Base-by-base conservation (phyloP, 257 asterid species). In the Anisodus tanguticus region DNA sequence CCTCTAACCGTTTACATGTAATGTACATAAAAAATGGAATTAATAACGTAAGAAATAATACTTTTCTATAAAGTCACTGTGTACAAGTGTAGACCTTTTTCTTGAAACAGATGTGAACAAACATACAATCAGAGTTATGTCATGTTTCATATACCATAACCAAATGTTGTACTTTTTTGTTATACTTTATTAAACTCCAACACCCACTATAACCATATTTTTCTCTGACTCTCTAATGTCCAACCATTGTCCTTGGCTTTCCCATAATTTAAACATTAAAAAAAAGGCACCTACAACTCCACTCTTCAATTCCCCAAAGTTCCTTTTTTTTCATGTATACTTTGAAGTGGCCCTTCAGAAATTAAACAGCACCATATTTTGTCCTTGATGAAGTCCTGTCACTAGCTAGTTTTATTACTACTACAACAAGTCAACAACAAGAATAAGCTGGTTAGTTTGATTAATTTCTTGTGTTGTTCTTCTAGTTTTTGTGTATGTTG, bases 171-270 rank as follows among this genome's bases (percentile, higher is more conserved):
- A 71, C 58, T 45, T n/a, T 71, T 12, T 41, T 41, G 4, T 41
- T 68, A 43, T 57, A 62, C 69, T 71, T 79, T 88, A 79, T 83
- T 76, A 12, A 53, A 77, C 63, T 31, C 64, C 47, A 31, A 77
- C 13, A 77, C 70, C 79, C 85, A 67, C 84, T 43, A 84, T 17
- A 58, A 62, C 83, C 41, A 82, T 57, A 60, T 86, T 81, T 31
- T 85, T 51, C 59, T 82, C 74, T 84, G 72, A 74, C 87, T 54
- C 79, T 85, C 87, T 88, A 88, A 85, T 85, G 79, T 86, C 91
- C 90, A 88, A 80, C 88, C 86, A 84, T 85, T 89, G 87, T 88
- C 89, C 83, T 88, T 83, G 77, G 85, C 86, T 84, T 87, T 90
- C 70, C 88, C 85, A 88, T 91, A 85, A 85, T 69, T 41, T 87